Evolutionary conservation across 257 asterid species (phyloP).

Genomic region (Nicotiana sylvestris): DNA sequence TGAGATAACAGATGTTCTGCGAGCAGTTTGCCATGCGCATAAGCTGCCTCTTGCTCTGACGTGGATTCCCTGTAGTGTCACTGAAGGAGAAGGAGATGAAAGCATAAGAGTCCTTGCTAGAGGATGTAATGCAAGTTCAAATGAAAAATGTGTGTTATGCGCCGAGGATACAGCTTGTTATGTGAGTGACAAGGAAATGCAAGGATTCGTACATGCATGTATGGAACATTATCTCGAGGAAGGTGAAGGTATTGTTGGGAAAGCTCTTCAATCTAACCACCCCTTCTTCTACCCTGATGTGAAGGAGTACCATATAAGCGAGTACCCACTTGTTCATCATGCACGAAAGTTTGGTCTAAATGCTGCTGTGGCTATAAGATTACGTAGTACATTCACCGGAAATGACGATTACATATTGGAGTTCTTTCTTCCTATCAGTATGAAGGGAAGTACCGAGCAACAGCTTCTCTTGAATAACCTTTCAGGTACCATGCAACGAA

Average conservation of each 20-base stretch:
- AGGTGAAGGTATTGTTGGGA: slow-evolving; percentile 90
- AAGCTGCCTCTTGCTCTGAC: slow-evolving; percentile 80
- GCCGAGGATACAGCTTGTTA: slow-evolving; percentile 63
- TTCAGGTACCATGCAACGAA: slow-evolving; percentile 85
- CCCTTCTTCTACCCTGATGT: slow-evolving; percentile 79
- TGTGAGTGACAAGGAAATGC: slow-evolving; percentile 60
- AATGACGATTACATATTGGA: slow-evolving; percentile 74
- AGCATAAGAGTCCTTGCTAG: not conserved
- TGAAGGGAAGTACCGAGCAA: slow-evolving; percentile 72
- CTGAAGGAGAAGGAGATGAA: slow-evolving; percentile 20
- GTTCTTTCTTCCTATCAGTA: slow-evolving; percentile 80
- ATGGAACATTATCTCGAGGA: slow-evolving; percentile 64
- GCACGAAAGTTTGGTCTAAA: slow-evolving; percentile 76
- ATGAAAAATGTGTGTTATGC: slow-evolving; percentile 47
- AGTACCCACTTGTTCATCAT: slow-evolving; percentile 88
- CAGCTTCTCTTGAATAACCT: slow-evolving; percentile 82
- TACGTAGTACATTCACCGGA: slow-evolving; percentile 72
- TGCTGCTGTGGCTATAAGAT: slow-evolving; percentile 91
- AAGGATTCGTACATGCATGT: slow-evolving; percentile 82
- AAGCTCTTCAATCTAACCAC: slow-evolving; percentile 82
- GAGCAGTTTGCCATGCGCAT: slow-evolving; percentile 87
- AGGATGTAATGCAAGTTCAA: slow-evolving; percentile 18
- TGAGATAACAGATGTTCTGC: slow-evolving; percentile 74
- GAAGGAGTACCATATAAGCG: slow-evolving; percentile 69
- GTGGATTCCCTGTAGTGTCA: slow-evolving; percentile 77